These are phyloP conservation scores for Leishmania martiniquensis DNA, from an alignment of 208 protist genomes.

Conservation along the genomic window DNA sequence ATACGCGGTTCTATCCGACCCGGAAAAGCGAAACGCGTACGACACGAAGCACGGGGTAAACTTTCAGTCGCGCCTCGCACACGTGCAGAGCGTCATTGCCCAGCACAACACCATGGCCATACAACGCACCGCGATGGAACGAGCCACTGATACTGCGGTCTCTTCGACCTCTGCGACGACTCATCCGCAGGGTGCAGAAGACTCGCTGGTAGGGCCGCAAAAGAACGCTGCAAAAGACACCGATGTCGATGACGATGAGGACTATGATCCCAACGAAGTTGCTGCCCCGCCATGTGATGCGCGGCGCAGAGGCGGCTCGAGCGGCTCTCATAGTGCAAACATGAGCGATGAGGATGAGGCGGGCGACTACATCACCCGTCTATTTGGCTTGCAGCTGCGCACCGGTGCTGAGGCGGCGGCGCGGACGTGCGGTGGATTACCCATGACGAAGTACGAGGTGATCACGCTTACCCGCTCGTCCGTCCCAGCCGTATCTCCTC, in stretches of 20 bases:
- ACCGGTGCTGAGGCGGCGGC: not conserved
- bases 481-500: not conserved
- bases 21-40: slow-evolving; percentile 59
- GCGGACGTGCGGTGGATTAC: slow-evolving; percentile 4
- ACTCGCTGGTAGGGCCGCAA: not conserved
- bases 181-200: not conserved
- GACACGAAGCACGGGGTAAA: slow-evolving; percentile 79
- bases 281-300: not conserved
- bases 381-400: slow-evolving; percentile 9
- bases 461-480: slow-evolving; percentile 13
- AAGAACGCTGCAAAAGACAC: slow-evolving; percentile 11
- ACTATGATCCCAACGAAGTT: slow-evolving; percentile 34
- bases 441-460: slow-evolving; percentile 21
- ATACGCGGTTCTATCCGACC: slow-evolving; percentile 77
- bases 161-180: not conserved
- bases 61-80: slow-evolving; percentile 48
- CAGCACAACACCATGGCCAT: slow-evolving; percentile 36
- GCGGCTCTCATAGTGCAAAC: not conserved
- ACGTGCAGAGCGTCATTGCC: slow-evolving; percentile 37
- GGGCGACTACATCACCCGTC: not conserved
- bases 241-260: slow-evolving; percentile 39
- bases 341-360: not conserved
- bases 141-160: not conserved
- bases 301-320: not conserved
- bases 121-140: slow-evolving; percentile 6